phyloP scores from a whole-genome alignment of 768 basidiomycete genomes.

The Mycena albidolilacea region DNA sequence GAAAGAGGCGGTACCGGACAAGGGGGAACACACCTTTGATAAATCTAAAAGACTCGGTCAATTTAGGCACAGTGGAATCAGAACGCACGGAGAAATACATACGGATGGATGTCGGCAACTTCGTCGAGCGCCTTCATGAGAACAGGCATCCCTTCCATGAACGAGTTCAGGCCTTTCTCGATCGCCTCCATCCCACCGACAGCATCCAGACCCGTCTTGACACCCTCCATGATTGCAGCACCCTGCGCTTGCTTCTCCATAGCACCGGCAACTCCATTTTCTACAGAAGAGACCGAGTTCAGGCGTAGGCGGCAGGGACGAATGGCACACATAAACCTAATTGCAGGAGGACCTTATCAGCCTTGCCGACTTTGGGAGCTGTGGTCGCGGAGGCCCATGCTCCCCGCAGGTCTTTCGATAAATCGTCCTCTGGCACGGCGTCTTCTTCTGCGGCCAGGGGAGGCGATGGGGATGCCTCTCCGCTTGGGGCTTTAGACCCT shows the following conservation, averaged over 20 bases:
- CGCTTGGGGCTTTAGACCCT: not conserved
- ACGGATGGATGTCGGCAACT: constrained; percentile 47
- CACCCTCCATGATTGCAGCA: not conserved
- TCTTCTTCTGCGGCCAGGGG: not conserved
- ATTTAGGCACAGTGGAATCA: not conserved
- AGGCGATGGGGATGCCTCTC: not conserved
- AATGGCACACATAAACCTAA: not conserved
- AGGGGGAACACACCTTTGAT: constrained; percentile 23
- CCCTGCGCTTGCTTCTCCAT: constrained; percentile 10
- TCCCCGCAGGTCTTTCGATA: constrained; percentile 24
- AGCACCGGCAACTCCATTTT: constrained; percentile 15
- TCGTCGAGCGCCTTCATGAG: constrained; percentile 45
- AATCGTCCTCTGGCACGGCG: constrained; percentile 26
- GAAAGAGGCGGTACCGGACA: too few relatives aligned
- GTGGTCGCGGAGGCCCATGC: constrained; percentile 34
- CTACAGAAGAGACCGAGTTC: not conserved
- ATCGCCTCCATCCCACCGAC: constrained; percentile 24
- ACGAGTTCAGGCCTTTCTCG: constrained; percentile 22
- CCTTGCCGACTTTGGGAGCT: constrained; percentile 30
- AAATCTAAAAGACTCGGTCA: constrained; percentile 24
- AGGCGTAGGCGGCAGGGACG: not conserved
- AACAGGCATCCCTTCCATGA: constrained; percentile 36
- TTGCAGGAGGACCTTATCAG: constrained; percentile 24
- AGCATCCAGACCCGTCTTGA: constrained; percentile 8
- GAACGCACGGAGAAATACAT: not conserved